Evolutionary conservation across 2,329 filamentous ascomycete genomes (phyloP).

Genomic region (Grosmannia serpens): DNA sequence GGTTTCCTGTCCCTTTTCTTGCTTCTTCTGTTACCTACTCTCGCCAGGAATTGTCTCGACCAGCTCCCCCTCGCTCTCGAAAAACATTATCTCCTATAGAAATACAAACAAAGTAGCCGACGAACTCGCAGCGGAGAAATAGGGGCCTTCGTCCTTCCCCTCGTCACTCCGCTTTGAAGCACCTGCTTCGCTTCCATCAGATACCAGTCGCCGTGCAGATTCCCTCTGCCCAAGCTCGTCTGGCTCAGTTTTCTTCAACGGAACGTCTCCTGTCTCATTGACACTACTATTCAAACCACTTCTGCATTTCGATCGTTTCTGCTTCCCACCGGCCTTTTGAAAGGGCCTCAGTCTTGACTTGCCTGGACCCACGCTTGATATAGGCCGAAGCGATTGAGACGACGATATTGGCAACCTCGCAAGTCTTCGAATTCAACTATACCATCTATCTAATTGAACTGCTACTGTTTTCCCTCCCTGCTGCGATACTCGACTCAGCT

Average conservation of each 20-base stretch:
- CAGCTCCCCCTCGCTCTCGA: neutral
- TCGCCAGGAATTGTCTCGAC: neutral
- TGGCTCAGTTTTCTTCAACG: no score
- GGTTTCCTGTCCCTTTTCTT: neutral
- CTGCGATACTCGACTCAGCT: neutral
- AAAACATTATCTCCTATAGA: neutral
- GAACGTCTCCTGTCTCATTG: no score
- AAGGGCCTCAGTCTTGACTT: neutral
- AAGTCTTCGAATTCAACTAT: neutral
- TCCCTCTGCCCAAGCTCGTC: neutral
- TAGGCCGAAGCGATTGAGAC: neutral
- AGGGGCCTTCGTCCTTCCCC: neutral
- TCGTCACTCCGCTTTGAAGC: neutral
- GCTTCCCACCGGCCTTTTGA: neutral
- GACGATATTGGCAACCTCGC: neutral
- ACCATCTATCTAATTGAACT: neutral
- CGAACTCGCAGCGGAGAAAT: neutral
- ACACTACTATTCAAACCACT: neutral
- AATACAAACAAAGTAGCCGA: neutral
- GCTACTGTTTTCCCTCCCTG: neutral
- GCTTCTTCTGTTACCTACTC: neutral
- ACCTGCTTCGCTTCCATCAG: neutral
- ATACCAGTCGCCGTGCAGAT: neutral
- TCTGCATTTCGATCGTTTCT: neutral
- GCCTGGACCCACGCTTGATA: neutral